These are phyloP conservation scores for Coemansia sp. DNA, from an alignment of 192 early-diverging fungal species.

Conservation along the genomic window DNA sequence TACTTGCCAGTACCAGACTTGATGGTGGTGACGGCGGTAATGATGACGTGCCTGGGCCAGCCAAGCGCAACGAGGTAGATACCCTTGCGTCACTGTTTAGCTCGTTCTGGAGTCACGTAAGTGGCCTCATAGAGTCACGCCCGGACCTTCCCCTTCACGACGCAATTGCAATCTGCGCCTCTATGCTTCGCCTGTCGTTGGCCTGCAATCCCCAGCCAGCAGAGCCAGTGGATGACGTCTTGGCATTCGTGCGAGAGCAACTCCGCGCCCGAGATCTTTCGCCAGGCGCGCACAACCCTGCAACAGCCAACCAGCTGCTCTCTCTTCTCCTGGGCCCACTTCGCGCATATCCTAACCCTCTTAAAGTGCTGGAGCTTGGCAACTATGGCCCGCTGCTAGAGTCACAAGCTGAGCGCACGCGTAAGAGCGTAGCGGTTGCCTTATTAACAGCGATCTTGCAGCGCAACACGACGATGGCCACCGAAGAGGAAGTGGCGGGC, in stretches of 20 bases:
- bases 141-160: constrained; percentile 93
- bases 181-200: constrained; percentile 87
- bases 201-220: constrained; percentile 83
- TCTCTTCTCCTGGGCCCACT: constrained; percentile 84
- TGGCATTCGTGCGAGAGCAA: constrained; percentile 86
- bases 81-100: constrained; percentile 72
- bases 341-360: constrained; percentile 70
- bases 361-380: constrained; percentile 68
- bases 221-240: constrained; percentile 87
- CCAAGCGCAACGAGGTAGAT: constrained; percentile 33
- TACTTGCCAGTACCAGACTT: background rate
- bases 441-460: constrained; percentile 72
- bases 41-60: background rate
- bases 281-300: constrained; percentile 70
- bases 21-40: background rate
- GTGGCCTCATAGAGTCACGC: constrained; percentile 86
- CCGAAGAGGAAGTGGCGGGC: constrained; percentile 45
- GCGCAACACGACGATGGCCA: constrained; percentile 62
- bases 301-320: constrained; percentile 75
- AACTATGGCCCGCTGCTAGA: constrained; percentile 85
- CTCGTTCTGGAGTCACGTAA: constrained; percentile 97
- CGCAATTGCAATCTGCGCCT: constrained; percentile 85
- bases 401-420: constrained; percentile 80
- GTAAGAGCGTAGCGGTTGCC: constrained; percentile 80
- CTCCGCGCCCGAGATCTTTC: constrained; percentile 63